Base-by-base conservation (phyloP, 495 filamentous ascomycete genomes). In the Penicillium coprophilum region DNA sequence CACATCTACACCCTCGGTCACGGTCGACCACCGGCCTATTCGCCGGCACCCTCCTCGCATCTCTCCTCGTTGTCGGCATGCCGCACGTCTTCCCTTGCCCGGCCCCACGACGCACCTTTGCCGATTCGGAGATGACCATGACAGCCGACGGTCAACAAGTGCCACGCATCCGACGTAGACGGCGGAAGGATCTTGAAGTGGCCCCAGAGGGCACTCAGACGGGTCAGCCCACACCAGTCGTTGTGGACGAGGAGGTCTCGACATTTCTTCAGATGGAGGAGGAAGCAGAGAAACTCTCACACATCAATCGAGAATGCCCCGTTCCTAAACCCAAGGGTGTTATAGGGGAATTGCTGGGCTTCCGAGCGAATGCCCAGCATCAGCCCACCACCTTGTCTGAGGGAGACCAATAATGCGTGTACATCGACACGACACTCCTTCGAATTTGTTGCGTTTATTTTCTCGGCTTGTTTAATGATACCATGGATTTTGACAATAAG, bases 21-120 rank as follows among this genome's bases (percentile, higher is more conserved):
- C 87, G 90, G 66, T 85, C 88, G 69, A 98, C 94, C 57, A 89
- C 85, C 46, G 91, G 91, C 24, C 87, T 98, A 27, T 98, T 98
- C 77, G 90, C 91, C 45, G 89, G 87, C n/a, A 97, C 92, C n/a
- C 80, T 97, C 34, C 77, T 88, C n/a, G 83, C 90, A 21, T 90
- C 87, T 59, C 95, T 98, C 68, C 80, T 96, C 60, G 90, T 97
- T 55, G 94, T 98, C 57, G 89, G 82, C 40, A 78, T 96, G 48
- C 94, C 94, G 24, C 94, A 98, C 65, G 65, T 95, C n/a, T 81
- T 98, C 44, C 94, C 94, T 1, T 98, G 94, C 71, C 94, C 94
- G 5, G 87, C 90, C 48, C 88, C 88, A n/a, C 81, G 87, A 56
- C 77, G 85, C 38, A 83, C 85, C 31, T 85, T 85, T 57, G 85